Conservation (phyloP, 2,329 filamentous ascomycete species). For the Dactylonectria macrodidyma region DNA sequence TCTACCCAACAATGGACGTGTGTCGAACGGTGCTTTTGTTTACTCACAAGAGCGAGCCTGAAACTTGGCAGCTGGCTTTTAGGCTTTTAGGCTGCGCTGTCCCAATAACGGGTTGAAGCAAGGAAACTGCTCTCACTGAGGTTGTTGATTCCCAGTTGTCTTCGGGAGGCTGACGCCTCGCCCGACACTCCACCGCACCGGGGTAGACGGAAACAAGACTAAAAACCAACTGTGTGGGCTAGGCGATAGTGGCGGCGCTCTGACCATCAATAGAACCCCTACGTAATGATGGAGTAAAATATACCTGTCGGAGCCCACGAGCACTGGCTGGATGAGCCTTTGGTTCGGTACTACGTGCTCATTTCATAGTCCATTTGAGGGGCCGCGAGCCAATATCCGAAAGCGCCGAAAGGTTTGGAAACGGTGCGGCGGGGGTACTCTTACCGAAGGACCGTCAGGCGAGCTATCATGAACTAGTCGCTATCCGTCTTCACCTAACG, state of each 20-base stretch:
- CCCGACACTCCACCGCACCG: slow-evolving; percentile 5
- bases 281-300: slow-evolving; percentile 45
- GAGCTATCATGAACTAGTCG: slow-evolving; percentile 2
- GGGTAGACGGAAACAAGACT: slow-evolving; percentile 12
- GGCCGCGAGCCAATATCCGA: slow-evolving; percentile 6
- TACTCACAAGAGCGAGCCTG: background rate
- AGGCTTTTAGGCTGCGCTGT: background rate
- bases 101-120: background rate
- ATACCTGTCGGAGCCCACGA: slow-evolving; percentile 31
- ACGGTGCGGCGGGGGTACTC: slow-evolving; percentile 12
- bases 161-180: slow-evolving; percentile 26
- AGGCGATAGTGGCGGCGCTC: slow-evolving; percentile 16
- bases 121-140: background rate
- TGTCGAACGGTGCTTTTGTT: slow-evolving; percentile 19
- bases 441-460: slow-evolving; percentile 8
- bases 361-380: slow-evolving; percentile 15
- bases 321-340: slow-evolving; percentile 28
- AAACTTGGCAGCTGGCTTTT: slow-evolving; percentile 10
- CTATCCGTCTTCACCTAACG: background rate
- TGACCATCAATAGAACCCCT: slow-evolving; percentile 22
- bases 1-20: slow-evolving; percentile 20
- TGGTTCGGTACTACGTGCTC: slow-evolving; percentile 3
- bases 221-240: slow-evolving; percentile 18
- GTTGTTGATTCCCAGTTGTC: slow-evolving; percentile 5
- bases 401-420: slow-evolving; percentile 19